Conservation (phyloP, 208 protist species). For the Leishmania gerbilli region DNA sequence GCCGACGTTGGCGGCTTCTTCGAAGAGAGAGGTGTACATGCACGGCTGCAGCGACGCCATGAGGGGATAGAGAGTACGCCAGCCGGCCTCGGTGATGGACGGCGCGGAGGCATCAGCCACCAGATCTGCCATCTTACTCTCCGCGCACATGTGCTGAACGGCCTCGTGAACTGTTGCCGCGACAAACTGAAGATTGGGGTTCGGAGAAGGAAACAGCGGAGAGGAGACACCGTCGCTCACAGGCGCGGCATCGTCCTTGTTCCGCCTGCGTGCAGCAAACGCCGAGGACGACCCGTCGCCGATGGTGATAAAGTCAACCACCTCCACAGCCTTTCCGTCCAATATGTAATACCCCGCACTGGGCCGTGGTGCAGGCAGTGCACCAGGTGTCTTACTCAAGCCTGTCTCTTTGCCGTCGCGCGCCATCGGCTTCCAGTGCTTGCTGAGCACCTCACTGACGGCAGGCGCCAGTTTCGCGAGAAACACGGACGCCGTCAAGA, state of each 20-base stretch:
- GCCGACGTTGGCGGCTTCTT: background rate
- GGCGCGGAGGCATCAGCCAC: conserved; percentile 32
- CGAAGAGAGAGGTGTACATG: conserved; percentile 30
- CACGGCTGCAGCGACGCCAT: conserved; percentile 9
- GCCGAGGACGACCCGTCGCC: background rate
- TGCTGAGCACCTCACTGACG: conserved; percentile 14
- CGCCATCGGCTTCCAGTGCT: conserved; percentile 10
- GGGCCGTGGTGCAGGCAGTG: background rate
- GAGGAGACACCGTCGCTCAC: background rate
- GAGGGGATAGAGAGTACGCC: conserved; percentile 18
- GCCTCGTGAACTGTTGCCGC: conserved; percentile 9
- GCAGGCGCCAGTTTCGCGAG: conserved; percentile 9
- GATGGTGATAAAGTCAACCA: background rate
- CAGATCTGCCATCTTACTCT: background rate
- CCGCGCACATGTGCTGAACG: conserved; percentile 14
- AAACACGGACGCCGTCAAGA: conserved; percentile 19
- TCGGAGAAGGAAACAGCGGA: background rate
- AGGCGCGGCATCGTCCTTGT: background rate
- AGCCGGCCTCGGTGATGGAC: conserved; percentile 23
- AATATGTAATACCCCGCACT: conserved; percentile 1
- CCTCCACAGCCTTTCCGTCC: background rate
- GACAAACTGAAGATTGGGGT: background rate
- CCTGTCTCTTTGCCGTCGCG: background rate
- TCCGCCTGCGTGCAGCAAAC: background rate
- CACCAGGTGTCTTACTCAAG: background rate